Conservation (phyloP, 2,329 filamentous ascomycete genomes). For the Bipolaris oryzae region DNA sequence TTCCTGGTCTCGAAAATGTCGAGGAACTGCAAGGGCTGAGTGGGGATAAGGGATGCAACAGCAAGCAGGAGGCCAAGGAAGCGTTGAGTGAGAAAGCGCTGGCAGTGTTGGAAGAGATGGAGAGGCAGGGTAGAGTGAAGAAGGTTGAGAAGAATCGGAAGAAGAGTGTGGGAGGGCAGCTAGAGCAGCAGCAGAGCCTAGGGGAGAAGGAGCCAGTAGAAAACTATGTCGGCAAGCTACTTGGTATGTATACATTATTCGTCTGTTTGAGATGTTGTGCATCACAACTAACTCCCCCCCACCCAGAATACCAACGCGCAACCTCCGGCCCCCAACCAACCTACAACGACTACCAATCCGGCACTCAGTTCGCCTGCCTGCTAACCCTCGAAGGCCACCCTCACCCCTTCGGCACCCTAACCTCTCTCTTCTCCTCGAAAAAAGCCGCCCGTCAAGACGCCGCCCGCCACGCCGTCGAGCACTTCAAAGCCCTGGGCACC, state of each 20-base stretch:
- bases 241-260: conserved; percentile 33
- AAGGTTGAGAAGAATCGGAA: conserved; percentile 30
- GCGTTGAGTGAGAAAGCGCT: conserved; percentile 44
- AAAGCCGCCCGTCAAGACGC: conserved; percentile 51
- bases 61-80: conserved; percentile 54
- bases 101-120: conserved; percentile 30
- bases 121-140: conserved; percentile 27
- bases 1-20: conserved; percentile 24
- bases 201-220: conserved; percentile 10
- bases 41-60: conserved; percentile 36
- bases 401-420: conserved; percentile 45
- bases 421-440: conserved; percentile 46
- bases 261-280: neutral
- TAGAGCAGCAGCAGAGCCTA: neutral
- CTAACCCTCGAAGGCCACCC: conserved; percentile 32
- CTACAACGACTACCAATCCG: conserved; percentile 47
- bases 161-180: conserved; percentile 4
- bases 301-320: conserved; percentile 41
- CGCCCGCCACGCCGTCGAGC: conserved; percentile 50
- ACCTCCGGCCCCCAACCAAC: conserved; percentile 34
- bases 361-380: conserved; percentile 41
- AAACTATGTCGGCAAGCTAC: conserved; percentile 49
- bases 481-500: conserved; percentile 46
- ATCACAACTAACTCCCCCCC: neutral
- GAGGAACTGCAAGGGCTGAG: conserved; percentile 25